A percentile compares a stretch with the other conserved stretches of the same genome.
Conservation (phyloP, 106 monocot species). For the Posidonia australis region DNA sequence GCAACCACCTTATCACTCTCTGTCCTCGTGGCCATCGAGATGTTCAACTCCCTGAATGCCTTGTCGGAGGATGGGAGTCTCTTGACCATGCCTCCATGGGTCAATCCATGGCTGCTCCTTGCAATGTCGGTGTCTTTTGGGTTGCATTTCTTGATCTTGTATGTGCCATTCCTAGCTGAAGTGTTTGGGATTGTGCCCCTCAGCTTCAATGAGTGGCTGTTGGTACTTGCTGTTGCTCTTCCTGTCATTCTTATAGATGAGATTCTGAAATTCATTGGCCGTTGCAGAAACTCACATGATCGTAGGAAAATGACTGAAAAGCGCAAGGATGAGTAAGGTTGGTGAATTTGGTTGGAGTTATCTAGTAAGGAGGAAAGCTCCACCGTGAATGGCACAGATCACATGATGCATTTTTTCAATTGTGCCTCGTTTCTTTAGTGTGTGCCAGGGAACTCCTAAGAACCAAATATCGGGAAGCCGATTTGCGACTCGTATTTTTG, state of each 20-base stretch:
- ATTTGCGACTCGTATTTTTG: too few species aligned
- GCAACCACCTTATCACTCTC: slow-evolving; percentile 78
- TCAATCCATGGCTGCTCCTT: slow-evolving; percentile 76
- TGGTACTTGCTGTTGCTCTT: slow-evolving; percentile 20
- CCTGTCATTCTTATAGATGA: slow-evolving; percentile 27
- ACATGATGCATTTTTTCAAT: too few species aligned
- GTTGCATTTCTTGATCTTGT: slow-evolving; percentile 69
- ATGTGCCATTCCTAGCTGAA: slow-evolving; percentile 50
- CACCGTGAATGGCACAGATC: too few species aligned
- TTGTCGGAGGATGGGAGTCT: slow-evolving; percentile 73
- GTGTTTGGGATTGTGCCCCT: slow-evolving; percentile 29
- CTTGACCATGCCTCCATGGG: slow-evolving; percentile 89
- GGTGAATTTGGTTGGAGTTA: neutral
- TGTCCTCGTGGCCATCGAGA: slow-evolving; percentile 87
- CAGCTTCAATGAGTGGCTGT: slow-evolving; percentile 30
- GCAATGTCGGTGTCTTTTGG: slow-evolving; percentile 82
- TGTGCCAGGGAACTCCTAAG: too few species aligned
- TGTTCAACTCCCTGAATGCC: slow-evolving; percentile 95
- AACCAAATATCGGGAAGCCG: too few species aligned
- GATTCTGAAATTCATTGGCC: slow-evolving; percentile 25
- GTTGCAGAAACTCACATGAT: slow-evolving; percentile 1
- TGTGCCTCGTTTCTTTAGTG: too few species aligned
- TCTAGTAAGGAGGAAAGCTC: too few species aligned
- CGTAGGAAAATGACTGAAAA: slow-evolving; percentile 1
- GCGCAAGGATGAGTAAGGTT: slow-evolving; percentile 10